A percentile compares a stretch with the other conserved stretches of the same genome.
These are phyloP conservation scores for Paramarasmius palmivorus DNA, from an alignment of 1,284 basidiomycete genomes.

Conservation along the genomic window DNA sequence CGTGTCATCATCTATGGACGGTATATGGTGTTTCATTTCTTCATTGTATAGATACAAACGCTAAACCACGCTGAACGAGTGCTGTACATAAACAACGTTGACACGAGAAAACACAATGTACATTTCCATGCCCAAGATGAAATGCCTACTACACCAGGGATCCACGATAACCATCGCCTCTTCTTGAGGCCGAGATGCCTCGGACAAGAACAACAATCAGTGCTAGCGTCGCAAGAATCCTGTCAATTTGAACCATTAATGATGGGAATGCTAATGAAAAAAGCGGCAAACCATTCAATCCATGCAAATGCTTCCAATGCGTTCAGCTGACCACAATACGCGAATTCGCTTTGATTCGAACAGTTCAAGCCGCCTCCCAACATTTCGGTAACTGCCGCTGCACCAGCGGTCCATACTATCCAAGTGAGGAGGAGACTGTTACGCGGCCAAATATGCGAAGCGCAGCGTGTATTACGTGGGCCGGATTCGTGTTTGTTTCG, in stretches of 20 bases:
- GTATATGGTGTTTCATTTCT: too few species aligned
- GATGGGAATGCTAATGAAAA: neutral
- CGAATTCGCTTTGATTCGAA: slow-evolving; percentile 21
- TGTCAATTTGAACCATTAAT: slow-evolving; percentile 22
- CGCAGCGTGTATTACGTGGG: neutral
- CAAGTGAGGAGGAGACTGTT: slow-evolving; percentile 64
- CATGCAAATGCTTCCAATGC: slow-evolving; percentile 62
- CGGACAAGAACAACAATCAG: slow-evolving; percentile 54
- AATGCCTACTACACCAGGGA: slow-evolving; percentile 42
- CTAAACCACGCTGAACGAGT: too few species aligned
- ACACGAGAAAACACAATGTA: too few species aligned
- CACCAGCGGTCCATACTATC: slow-evolving; percentile 69
- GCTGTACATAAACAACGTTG: too few species aligned
- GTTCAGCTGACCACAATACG: slow-evolving; percentile 68
- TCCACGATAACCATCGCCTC: slow-evolving; percentile 59
- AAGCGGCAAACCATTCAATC: slow-evolving; percentile 53
- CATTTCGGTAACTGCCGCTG: slow-evolving; percentile 63
- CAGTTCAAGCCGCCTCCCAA: slow-evolving; percentile 72
- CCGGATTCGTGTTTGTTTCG: too few species aligned
- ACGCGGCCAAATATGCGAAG: too few species aligned
- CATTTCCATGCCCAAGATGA: too few species aligned
- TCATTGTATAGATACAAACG: too few species aligned
- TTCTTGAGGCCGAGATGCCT: slow-evolving; percentile 47
- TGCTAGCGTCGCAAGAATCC: slow-evolving; percentile 56
- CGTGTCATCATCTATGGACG: too few species aligned